Evolutionary conservation across 1,284 basidiomycete species (phyloP), one percentile per base, ranked within the genome.

Genomic region (Ustilago loliicola): DNA sequence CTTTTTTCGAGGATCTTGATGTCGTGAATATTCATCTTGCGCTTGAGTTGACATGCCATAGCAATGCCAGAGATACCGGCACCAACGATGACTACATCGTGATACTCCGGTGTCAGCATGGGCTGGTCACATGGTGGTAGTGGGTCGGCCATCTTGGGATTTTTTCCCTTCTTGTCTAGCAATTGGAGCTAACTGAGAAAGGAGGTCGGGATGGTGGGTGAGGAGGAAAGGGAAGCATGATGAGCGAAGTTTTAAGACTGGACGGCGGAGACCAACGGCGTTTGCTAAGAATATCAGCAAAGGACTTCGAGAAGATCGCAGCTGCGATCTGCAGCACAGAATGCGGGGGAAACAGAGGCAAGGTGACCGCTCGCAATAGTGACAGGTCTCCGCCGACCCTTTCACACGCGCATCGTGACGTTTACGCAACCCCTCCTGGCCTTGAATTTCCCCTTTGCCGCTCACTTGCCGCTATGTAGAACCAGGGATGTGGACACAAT

Each of bases 71-170:
- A 80, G 53, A 85, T 66, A n/a, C 84, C 83, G 47, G 74, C 80
- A 48, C 84, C 84, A 23, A 85, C 66, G 45, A 82, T 81, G 29
- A 85, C 54, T 19, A 83, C 79, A 30, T 85, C 80, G 72, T 84
- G 81, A 53, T 75, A 85, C 54, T 83, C 79, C 9, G 83, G 78
- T 25, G 62, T 66, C 32, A 78, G 55, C 54, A 34, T 8, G 3
- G 71, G 71, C 61, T 72, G 71, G 11, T 59, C 48, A 64, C 65
- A 67, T 4, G 71, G 65, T 27, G 71, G 61, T 1, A 72, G 52
- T 23, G 36, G 42, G 7, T 45, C 38, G 4, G 23, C 2, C 23
- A 52, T 17, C 65, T 11, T 50, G 48, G 9, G n/a, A 17, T 34
- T 8, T 21, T 29, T n/a, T 29, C 15, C 10, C 15, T n/a, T 27